phyloP scores from a whole-genome alignment of 2,329 filamentous ascomycete species.

The Verticillium albo-atrum region DNA sequence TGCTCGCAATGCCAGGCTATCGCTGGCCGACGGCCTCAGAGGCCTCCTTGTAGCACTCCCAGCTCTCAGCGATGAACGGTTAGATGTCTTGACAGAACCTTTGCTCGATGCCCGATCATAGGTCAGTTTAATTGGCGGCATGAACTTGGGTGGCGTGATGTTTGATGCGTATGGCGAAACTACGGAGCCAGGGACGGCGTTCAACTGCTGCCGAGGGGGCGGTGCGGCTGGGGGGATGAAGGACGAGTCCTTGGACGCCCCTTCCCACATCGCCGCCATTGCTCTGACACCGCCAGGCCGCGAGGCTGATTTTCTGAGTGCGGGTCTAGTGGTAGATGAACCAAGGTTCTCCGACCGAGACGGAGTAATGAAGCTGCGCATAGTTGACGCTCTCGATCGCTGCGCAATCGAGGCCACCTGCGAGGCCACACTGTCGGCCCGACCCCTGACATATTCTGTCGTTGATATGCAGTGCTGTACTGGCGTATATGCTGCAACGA shows the following conservation, averaged over 20 bases:
- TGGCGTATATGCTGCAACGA: background rate
- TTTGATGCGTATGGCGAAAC: slow-evolving; percentile 15
- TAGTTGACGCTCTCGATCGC: slow-evolving; percentile 3
- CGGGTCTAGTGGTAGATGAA: background rate
- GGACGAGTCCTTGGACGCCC: slow-evolving; percentile 19
- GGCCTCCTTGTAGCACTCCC: background rate
- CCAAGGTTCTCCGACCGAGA: background rate
- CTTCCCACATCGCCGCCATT: slow-evolving; percentile 50
- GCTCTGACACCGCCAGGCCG: slow-evolving; percentile 36
- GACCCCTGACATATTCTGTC: background rate
- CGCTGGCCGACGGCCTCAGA: slow-evolving; percentile 11
- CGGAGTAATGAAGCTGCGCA: background rate
- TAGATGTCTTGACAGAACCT: background rate
- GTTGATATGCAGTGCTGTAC: no score
- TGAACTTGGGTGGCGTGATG: slow-evolving; percentile 2
- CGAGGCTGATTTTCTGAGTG: slow-evolving; percentile 13
- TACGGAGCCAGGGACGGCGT: slow-evolving; percentile 14
- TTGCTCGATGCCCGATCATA: background rate
- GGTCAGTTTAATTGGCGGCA: background rate
- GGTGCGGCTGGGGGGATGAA: slow-evolving; percentile 8
- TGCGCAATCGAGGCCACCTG: slow-evolving; percentile 4
- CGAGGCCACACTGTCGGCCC: slow-evolving; percentile 4
- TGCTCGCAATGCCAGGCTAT: slow-evolving; percentile 11
- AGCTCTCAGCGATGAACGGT: background rate
- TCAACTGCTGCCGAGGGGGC: background rate